These are phyloP conservation scores for Canavalia gladiata DNA, from an alignment of 306 rosid species.

Conservation along the genomic window DNA sequence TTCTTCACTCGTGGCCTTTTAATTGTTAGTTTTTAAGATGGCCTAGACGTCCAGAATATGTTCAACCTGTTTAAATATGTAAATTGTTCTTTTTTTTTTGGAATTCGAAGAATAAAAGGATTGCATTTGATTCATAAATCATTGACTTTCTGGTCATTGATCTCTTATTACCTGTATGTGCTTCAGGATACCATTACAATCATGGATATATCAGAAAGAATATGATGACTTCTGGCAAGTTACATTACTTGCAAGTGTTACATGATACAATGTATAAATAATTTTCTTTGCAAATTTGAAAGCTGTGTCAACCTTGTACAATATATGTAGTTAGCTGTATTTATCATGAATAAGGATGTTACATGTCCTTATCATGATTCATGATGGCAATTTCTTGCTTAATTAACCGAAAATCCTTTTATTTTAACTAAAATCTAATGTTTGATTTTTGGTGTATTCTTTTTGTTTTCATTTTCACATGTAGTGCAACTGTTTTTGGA, in stretches of 20 bases:
- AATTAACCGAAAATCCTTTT: slow-evolving; percentile 5
- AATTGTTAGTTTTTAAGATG: background rate
- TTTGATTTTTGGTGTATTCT: slow-evolving; percentile 1
- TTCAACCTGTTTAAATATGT: background rate
- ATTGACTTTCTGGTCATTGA: background rate
- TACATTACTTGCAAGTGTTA: slow-evolving; percentile 1
- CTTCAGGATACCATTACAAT: background rate
- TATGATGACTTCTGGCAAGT: background rate
- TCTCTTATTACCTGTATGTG: background rate
- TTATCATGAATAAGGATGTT: background rate
- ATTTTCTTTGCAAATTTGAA: background rate
- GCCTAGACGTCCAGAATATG: background rate
- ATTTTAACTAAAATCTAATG: background rate
- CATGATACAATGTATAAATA: background rate
- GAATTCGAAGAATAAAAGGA: background rate
- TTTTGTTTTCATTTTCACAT: slow-evolving; percentile 41
- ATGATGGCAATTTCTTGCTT: slow-evolving; percentile 8
- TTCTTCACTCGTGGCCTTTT: background rate
- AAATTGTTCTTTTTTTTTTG: background rate
- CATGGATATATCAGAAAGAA: no score
- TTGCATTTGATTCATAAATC: background rate
- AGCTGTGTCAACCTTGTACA: background rate
- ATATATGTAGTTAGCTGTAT: background rate
- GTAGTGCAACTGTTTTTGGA: slow-evolving; percentile 88
- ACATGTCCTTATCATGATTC: background rate